These are phyloP conservation scores for Yamadazyma phyllophila DNA, from an alignment of 805 yeast species.

Conservation along the genomic window DNA sequence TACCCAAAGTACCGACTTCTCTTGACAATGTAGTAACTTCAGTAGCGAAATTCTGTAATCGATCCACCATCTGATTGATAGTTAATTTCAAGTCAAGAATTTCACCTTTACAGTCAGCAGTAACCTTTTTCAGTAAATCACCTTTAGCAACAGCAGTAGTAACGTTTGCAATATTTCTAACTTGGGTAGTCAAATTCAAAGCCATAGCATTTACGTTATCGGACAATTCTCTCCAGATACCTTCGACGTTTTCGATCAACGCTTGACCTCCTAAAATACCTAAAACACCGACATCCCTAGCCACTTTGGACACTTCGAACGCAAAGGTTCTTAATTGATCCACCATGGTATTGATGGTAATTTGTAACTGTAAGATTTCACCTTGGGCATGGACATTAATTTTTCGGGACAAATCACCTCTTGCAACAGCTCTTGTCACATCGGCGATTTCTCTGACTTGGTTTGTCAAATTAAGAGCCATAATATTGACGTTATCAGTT, in stretches of 20 bases:
- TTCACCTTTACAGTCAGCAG: conserved; percentile 80
- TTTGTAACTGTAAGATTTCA: conserved; percentile 79
- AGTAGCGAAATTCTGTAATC: conserved; percentile 46
- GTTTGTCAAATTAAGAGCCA: conserved; percentile 80
- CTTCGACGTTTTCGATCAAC: conserved; percentile 71
- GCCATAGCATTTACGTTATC: conserved; percentile 93
- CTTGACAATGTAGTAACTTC: conserved; percentile 47
- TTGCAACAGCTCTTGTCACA: conserved; percentile 85
- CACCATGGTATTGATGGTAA: conserved; percentile 86
- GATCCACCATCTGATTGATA: conserved; percentile 52
- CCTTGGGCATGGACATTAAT: conserved; percentile 92
- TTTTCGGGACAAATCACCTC: conserved; percentile 78
- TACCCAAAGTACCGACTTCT: conserved; percentile 48
- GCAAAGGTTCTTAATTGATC: conserved; percentile 82
- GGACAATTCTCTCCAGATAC: conserved; percentile 84
- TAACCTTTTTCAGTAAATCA: conserved; percentile 74
- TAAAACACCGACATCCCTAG: conserved; percentile 86
- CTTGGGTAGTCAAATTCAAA: conserved; percentile 80
- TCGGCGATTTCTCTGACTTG: conserved; percentile 79
- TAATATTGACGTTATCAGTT: conserved; percentile 80
- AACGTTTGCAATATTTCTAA: conserved; percentile 81
- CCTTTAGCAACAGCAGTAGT: conserved; percentile 88
- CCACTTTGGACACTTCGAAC: conserved; percentile 82
- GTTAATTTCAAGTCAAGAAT: conserved; percentile 45
- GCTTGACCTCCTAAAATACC: conserved; percentile 91